Conservation (phyloP, 2,329 filamentous ascomycete species). For the Aspergillus clavatus region DNA sequence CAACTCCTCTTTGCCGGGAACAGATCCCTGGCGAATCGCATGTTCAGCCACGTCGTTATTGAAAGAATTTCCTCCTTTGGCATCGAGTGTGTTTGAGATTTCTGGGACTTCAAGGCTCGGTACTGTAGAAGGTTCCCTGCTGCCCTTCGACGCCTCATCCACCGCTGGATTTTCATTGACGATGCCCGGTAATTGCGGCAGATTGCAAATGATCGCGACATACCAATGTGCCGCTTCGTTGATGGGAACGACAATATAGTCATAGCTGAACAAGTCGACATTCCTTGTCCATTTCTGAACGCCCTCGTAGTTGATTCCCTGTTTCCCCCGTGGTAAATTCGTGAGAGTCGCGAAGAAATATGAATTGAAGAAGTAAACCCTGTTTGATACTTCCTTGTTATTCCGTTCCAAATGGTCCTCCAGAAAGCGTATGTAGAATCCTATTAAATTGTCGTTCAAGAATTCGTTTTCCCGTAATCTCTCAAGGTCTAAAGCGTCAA, state of each 20-base stretch:
- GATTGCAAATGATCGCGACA: slow-evolving; percentile 89
- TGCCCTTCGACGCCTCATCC: slow-evolving; percentile 3
- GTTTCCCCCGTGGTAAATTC: slow-evolving; percentile 49
- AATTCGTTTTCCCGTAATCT: slow-evolving; percentile 79
- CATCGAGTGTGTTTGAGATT: slow-evolving; percentile 26
- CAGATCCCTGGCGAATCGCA: background rate
- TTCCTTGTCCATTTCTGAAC: slow-evolving; percentile 85
- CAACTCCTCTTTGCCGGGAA: slow-evolving; percentile 19
- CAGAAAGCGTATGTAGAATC: slow-evolving; percentile 76
- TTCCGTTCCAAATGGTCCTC: slow-evolving; percentile 56
- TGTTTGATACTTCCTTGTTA: slow-evolving; percentile 53
- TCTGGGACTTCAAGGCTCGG: slow-evolving; percentile 21
- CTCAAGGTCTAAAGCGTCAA: slow-evolving; percentile 48
- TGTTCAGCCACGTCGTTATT: background rate
- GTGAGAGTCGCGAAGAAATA: slow-evolving; percentile 83
- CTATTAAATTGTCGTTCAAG: slow-evolving; percentile 87
- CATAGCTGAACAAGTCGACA: slow-evolving; percentile 76
- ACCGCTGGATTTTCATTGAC: slow-evolving; percentile 4
- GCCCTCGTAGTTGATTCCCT: slow-evolving; percentile 71
- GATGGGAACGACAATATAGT: slow-evolving; percentile 88
- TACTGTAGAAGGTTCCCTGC: slow-evolving; percentile 10
- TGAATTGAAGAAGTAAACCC: slow-evolving; percentile 85
- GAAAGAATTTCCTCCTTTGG: background rate
- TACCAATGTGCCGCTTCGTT: slow-evolving; percentile 91
- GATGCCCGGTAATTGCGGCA: slow-evolving; percentile 54